Base-by-base conservation (phyloP, 1,139 yeast genomes). In the Wickerhamomyces sp. region DNA sequence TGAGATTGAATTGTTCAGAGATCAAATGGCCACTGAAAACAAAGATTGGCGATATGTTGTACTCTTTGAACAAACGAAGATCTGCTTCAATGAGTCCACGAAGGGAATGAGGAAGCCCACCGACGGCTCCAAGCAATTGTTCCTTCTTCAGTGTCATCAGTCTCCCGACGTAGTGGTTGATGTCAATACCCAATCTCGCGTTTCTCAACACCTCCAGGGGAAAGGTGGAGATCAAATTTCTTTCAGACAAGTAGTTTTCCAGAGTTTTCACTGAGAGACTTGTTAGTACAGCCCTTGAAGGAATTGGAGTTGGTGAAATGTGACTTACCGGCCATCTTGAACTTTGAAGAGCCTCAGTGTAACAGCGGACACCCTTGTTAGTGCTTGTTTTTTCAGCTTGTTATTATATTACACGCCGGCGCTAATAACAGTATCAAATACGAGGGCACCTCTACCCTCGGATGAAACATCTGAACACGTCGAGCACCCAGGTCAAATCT, bases 181-280 rank as follows among this genome's bases (percentile, higher is more conserved):
- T 93, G 55, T 88, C 96, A 32, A 88, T 83, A 35, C 96, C 96
- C 35, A 88, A 62, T 13, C 82, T 75, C 27, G 89, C 72, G 51
- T 80, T 78, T 43, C 70, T 75, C 44, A 88, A 65, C 9, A 76
- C 63, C 26, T 82, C 85, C 46, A 87, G 67, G 12, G 91, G 78
- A 45, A 76, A 64, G 16, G 78, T 66, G 39, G 73, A 70, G 32
- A 78, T 80, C 39, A 82, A 61, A 42, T 80, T 74, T 41, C 84
- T 72, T 50, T 86, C 95, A 48, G 78, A 76, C 30, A 82, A 66
- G 55, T 72, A 80, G 5, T 81, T 68, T 49, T 87, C 95, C 40
- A 87, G 70, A 8, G 88, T 71, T 52, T 72, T 79, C 51, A 85
- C 78, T 42, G 61, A 53, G 15, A 12, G 22, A 16, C 13, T 5